These are phyloP conservation scores for Orbilia javanica DNA, from an alignment of 2,329 filamentous ascomycete species.

Conservation along the genomic window DNA sequence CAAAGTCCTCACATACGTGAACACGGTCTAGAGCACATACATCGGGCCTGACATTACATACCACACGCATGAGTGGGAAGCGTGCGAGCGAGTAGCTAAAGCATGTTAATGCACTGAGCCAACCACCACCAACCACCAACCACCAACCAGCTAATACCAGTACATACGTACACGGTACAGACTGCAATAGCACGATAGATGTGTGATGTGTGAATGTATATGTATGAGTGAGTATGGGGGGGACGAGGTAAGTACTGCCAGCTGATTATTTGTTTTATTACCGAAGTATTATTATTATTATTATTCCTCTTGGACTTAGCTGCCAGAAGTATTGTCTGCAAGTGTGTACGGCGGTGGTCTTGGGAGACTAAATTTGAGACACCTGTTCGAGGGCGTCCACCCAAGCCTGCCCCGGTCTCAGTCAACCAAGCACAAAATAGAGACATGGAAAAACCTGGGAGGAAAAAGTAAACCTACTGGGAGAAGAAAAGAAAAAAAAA, in stretches of 20 bases:
- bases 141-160: too few species aligned
- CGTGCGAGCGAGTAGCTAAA: background rate
- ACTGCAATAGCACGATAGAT: too few species aligned
- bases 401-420: constrained; percentile 53
- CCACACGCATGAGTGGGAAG: background rate
- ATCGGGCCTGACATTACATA: background rate
- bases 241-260: constrained; percentile 1
- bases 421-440: constrained; percentile 25
- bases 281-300: too few species aligned
- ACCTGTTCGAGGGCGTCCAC: constrained; percentile 47
- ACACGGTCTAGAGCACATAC: background rate
- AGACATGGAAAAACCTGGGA: constrained; percentile 24
- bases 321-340: background rate
- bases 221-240: background rate
- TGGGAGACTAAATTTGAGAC: constrained; percentile 57
- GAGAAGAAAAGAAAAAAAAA: constrained; percentile 24
- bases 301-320: background rate
- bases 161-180: too few species aligned
- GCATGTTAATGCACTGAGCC: background rate
- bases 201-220: too few species aligned
- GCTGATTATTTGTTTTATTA: background rate
- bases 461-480: constrained; percentile 15
- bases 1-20: background rate
- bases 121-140: background rate
- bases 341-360: background rate